These are phyloP conservation scores for Fusarium sororula DNA, from an alignment of 2,329 filamentous ascomycete genomes.

Conservation along the genomic window DNA sequence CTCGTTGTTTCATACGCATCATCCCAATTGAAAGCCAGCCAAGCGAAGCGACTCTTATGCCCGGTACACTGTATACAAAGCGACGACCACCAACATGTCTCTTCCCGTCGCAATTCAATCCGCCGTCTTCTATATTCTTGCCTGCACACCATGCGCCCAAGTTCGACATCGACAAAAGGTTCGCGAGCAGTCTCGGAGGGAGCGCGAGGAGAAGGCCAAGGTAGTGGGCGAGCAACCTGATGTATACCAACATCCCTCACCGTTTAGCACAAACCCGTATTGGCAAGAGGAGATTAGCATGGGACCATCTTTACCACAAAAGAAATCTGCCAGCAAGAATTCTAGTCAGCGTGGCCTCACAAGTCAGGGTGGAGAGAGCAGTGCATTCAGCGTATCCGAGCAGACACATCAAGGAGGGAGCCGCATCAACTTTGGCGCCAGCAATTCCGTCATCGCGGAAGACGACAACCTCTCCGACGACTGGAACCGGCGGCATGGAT, in stretches of 20 bases:
- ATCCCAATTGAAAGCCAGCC: slow-evolving; percentile 2
- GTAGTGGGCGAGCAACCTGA: slow-evolving; percentile 75
- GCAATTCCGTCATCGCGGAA: slow-evolving; percentile 49
- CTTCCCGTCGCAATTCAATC: slow-evolving; percentile 74
- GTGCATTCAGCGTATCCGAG: slow-evolving; percentile 51
- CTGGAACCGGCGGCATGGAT: slow-evolving; percentile 77
- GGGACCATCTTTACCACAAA: slow-evolving; percentile 75
- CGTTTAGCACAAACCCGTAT: slow-evolving; percentile 87
- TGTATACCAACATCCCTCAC: slow-evolving; percentile 80
- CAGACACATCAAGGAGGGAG: slow-evolving; percentile 52
- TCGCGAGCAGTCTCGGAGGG: slow-evolving; percentile 74
- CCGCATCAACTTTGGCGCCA: slow-evolving; percentile 46
- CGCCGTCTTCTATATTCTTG: slow-evolving; percentile 79
- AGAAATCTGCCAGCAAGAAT: slow-evolving; percentile 67
- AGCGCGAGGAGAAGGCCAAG: slow-evolving; percentile 71
- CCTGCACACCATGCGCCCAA: slow-evolving; percentile 81
- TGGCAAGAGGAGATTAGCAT: slow-evolving; percentile 88
- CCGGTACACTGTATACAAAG: slow-evolving; percentile 28
- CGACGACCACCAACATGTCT: slow-evolving; percentile 49
- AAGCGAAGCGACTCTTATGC: slow-evolving; percentile 34
- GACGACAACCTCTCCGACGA: slow-evolving; percentile 55
- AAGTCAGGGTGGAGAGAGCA: slow-evolving; percentile 66
- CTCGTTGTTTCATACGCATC: background rate
- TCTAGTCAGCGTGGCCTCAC: slow-evolving; percentile 68
- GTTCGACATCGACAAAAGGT: slow-evolving; percentile 75